Conservation (phyloP, 768 basidiomycete genomes). For the Boletus barrowsii region DNA sequence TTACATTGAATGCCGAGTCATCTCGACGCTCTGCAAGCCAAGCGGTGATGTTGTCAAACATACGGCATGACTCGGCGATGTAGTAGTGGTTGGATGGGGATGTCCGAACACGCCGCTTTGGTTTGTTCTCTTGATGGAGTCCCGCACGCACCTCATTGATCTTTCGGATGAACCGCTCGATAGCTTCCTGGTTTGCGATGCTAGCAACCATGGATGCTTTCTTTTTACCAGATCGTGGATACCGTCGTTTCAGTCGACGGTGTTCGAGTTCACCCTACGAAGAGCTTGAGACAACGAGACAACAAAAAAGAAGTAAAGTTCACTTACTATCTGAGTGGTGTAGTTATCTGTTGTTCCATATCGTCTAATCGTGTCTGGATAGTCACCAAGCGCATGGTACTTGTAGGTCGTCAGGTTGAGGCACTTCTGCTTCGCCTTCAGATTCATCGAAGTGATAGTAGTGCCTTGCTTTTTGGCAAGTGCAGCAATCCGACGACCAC, state of each 20-base stretch:
- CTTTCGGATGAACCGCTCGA: slow-evolving; percentile 16
- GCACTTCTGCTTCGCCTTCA: neutral
- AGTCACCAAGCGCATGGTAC: neutral
- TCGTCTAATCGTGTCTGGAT: neutral
- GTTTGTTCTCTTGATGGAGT: neutral
- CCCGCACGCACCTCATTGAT: neutral
- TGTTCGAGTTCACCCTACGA: slow-evolving; percentile 40
- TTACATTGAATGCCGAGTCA: slow-evolving; percentile 28
- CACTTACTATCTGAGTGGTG: neutral
- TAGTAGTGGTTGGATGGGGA: slow-evolving; percentile 14
- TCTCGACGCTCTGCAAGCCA: neutral
- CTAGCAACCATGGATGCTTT: slow-evolving; percentile 11
- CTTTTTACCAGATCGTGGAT: slow-evolving; percentile 35
- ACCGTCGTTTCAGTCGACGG: slow-evolving; percentile 33
- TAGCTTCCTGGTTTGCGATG: slow-evolving; percentile 26
- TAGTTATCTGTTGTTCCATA: slow-evolving; percentile 6
- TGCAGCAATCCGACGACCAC: neutral
- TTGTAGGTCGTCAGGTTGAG: neutral
- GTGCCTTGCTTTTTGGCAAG: neutral
- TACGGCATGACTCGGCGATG: slow-evolving; percentile 17
- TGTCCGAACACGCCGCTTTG: neutral
- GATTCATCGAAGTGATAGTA: neutral
- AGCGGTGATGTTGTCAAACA: slow-evolving; percentile 10
- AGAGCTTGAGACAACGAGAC: too few relatives aligned
- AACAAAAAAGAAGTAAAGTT: neutral